These are phyloP conservation scores for Silene uniflora DNA, from an alignment of 148 eudicot species.

Conservation along the genomic window DNA sequence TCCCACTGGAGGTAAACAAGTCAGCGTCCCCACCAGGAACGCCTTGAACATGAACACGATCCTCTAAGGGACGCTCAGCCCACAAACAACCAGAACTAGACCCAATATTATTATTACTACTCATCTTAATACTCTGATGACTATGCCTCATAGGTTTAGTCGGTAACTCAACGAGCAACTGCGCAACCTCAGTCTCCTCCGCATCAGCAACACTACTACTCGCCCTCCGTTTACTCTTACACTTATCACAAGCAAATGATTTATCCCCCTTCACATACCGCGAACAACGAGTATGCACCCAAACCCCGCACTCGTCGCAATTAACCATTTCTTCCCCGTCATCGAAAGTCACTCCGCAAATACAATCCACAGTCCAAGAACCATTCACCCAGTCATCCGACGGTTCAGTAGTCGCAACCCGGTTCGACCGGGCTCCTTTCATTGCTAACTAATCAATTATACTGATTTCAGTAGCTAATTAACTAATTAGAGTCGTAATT, in stretches of 20 bases:
- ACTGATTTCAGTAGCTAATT: background rate
- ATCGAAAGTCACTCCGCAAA: constrained; percentile 84
- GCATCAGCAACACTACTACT: constrained; percentile 32
- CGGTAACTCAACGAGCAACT: constrained; percentile 77
- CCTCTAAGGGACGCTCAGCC: constrained; percentile 67
- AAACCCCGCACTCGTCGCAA: constrained; percentile 90
- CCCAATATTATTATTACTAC: constrained; percentile 3
- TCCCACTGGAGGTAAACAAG: constrained; percentile 51
- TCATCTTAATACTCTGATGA: constrained; percentile 32
- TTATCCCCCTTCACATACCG: constrained; percentile 75
- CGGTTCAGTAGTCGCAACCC: constrained; percentile 50
- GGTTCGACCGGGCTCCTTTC: constrained; percentile 71
- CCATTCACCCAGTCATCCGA: constrained; percentile 91
- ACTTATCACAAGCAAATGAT: constrained; percentile 79
- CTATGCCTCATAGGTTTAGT: constrained; percentile 39
- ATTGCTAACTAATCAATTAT: constrained; percentile 20
- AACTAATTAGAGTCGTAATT: too few relatives aligned
- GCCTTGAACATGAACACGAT: constrained; percentile 89
- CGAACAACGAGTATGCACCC: constrained; percentile 93
- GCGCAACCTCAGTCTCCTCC: constrained; percentile 90
- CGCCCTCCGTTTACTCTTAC: constrained; percentile 49
- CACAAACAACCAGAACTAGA: constrained; percentile 28
- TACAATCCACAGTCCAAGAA: constrained; percentile 95
- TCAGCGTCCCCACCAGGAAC: constrained; percentile 77
- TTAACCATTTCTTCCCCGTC: constrained; percentile 98